A percentile compares a stretch with the other conserved stretches of the same genome.
Conservation (phyloP, 2,329 filamentous ascomycete species). For the Monilinia fructigena region DNA sequence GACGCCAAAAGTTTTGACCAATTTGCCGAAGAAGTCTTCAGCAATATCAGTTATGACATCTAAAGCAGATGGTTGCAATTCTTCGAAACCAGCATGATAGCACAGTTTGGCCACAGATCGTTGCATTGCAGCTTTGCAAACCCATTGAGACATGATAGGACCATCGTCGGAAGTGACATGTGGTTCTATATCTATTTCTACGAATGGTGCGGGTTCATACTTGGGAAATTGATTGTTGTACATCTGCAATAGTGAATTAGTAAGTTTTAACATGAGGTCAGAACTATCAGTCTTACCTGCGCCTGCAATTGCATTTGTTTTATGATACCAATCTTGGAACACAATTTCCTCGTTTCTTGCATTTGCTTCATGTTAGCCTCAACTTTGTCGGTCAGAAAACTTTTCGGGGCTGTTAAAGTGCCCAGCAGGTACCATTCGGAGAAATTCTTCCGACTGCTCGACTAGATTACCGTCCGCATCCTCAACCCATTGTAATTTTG, state of each 20-base stretch:
- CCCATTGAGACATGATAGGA: slow-evolving; percentile 78
- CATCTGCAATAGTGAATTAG: slow-evolving; percentile 49
- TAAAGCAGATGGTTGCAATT: slow-evolving; percentile 90
- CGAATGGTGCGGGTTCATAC: slow-evolving; percentile 85
- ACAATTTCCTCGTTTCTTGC: slow-evolving; percentile 94
- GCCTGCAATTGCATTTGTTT: slow-evolving; percentile 99
- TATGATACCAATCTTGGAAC: slow-evolving; percentile 93
- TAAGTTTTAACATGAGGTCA: slow-evolving; percentile 24
- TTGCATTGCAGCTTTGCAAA: slow-evolving; percentile 81
- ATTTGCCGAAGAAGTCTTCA: slow-evolving; percentile 82
- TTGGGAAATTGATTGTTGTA: slow-evolving; percentile 99
- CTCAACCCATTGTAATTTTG: slow-evolving; percentile 80
- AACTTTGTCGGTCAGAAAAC: slow-evolving; percentile 74
- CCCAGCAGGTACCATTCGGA: slow-evolving; percentile 72
- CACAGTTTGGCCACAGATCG: slow-evolving; percentile 92
- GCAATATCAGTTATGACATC: slow-evolving; percentile 89
- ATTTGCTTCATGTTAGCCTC: slow-evolving; percentile 91
- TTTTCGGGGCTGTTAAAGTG: slow-evolving; percentile 73
- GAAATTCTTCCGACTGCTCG: slow-evolving; percentile 80
- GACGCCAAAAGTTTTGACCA: slow-evolving; percentile 74
- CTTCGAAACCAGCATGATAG: slow-evolving; percentile 94
- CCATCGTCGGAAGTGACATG: slow-evolving; percentile 87
- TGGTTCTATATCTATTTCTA: slow-evolving; percentile 82
- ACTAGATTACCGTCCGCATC: slow-evolving; percentile 87
- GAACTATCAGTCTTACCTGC: slow-evolving; percentile 62